phyloP scores from a whole-genome alignment of 129 eudicot genomes.

The Sambucus nigra region DNA sequence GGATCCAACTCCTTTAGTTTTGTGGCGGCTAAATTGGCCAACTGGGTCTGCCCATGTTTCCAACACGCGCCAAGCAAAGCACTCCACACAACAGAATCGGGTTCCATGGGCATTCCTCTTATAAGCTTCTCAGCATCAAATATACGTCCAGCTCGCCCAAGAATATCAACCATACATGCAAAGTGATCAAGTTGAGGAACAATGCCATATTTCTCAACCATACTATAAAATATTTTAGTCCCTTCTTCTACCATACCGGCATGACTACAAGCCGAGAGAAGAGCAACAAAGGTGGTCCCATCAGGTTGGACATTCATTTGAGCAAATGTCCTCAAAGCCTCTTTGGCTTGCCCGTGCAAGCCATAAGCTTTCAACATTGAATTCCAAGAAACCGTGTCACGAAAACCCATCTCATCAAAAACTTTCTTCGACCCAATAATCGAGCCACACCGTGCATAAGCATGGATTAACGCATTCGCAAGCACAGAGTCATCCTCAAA shows the following conservation, averaged over 20 bases:
- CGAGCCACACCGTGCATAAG: conserved; percentile 72
- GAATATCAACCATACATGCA: conserved; percentile 78
- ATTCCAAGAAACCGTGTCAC: conserved; percentile 75
- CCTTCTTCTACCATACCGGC: conserved; percentile 71
- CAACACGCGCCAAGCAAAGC: conserved; percentile 69
- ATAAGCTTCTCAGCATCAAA: conserved; percentile 51
- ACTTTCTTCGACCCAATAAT: conserved; percentile 33
- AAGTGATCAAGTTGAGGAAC: conserved; percentile 70
- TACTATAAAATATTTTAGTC: conserved; percentile 30
- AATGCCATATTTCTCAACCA: conserved; percentile 40
- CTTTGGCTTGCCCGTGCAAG: conserved; percentile 42
- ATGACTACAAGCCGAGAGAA: conserved; percentile 75
- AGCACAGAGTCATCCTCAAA: conserved; percentile 40
- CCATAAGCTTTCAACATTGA: conserved; percentile 72
- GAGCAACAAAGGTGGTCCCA: conserved; percentile 64
- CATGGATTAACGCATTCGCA: conserved; percentile 60
- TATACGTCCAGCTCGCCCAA: conserved; percentile 55
- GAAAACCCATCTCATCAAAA: conserved; percentile 31
- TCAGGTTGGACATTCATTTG: conserved; percentile 50
- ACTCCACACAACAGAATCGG: conserved; percentile 76
- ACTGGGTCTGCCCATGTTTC: conserved; percentile 49
- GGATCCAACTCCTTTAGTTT: conserved; percentile 59
- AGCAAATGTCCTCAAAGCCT: conserved; percentile 35
- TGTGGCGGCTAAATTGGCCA: conserved; percentile 43
- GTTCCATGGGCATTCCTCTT: conserved; percentile 57